Base-by-base conservation (phyloP, 768 basidiomycete genomes). In the Leccinellum albellum region DNA sequence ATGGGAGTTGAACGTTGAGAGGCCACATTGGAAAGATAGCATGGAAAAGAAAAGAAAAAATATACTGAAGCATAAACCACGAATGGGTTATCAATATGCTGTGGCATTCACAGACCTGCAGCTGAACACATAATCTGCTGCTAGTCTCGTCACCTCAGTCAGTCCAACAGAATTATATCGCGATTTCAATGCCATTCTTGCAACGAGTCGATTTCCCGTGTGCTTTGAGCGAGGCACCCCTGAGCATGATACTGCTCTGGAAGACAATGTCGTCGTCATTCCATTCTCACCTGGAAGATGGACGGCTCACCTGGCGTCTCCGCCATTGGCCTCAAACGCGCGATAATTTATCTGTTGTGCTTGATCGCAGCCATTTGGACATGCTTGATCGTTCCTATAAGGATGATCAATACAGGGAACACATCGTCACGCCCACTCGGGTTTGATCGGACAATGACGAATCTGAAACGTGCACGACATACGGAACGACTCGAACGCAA, bases 291-390 rank as follows among this genome's bases (percentile, higher is more conserved):
- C n/a, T 37, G 9, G 8, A 17, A 2, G n/a, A 37, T 7, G 24
- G 15, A 24, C 10, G 37, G 56, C 78, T 57, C 46, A 85, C 88
- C 77, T 49, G 83, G 74, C 1, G 74, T 79, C 44, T 82, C 79
- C 2, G 82, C 75, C n/a, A n/a, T n/a, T n/a, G n/a, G n/a, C n/a
- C n/a, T n/a, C n/a, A 85, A 85, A 15, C 86, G 78, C 7, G 88
- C 90, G 31, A 93, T 77, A 7, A 89, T 77, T 51, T 82, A 79
- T 29, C 87, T 75, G 64, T 92, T 89, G 64, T 92, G 85, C 28
- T 80, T 74, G 33, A 93, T 87, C 1, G 89, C 88, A 6, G 88
- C 86, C 0, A 89, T 70, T 64, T 94, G 92, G 0, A 83, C 82
- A 49, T 95, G 91, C 70, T 88, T 91, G 55, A 95, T 89, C 0